Evolutionary conservation across 768 basidiomycete species (phyloP).

Genomic region (Boletus reticuloceps): DNA sequence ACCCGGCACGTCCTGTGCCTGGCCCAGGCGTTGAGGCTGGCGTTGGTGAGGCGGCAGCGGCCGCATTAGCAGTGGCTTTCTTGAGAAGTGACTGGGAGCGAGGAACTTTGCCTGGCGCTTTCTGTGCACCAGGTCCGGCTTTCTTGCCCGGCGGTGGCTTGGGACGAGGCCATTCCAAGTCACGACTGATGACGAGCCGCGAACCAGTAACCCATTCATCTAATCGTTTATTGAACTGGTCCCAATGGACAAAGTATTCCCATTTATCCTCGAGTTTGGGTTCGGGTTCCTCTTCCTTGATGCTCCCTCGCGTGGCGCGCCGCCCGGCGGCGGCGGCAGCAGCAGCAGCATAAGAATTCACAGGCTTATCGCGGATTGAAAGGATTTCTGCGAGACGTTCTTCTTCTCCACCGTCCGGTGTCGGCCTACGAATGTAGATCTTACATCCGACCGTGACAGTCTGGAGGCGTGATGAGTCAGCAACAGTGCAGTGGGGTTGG

Average conservation of each 20-base stretch:
- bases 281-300: slow-evolving; percentile 48
- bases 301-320: slow-evolving; percentile 38
- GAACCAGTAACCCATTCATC: slow-evolving; percentile 96
- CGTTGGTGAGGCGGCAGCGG: slow-evolving; percentile 59
- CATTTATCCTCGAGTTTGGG: slow-evolving; percentile 70
- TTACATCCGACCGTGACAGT: slow-evolving; percentile 93
- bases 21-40: slow-evolving; percentile 47
- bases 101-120: slow-evolving; percentile 62
- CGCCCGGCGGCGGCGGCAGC: slow-evolving; percentile 29
- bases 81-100: slow-evolving; percentile 60
- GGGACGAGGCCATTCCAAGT: slow-evolving; percentile 96
- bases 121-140: slow-evolving; percentile 39
- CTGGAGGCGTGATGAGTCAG: slow-evolving; percentile 46
- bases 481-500: slow-evolving; percentile 9
- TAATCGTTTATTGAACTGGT: slow-evolving; percentile 97
- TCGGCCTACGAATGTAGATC: slow-evolving; percentile 84
- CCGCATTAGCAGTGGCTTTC: slow-evolving; percentile 69
- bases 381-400: slow-evolving; percentile 95
- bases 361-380: slow-evolving; percentile 86
- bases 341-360: slow-evolving; percentile 47
- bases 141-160: slow-evolving; percentile 65
- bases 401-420: slow-evolving; percentile 70
- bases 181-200: slow-evolving; percentile 76
- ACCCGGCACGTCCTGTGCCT: slow-evolving; percentile 31
- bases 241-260: slow-evolving; percentile 99